Evolutionary conservation across 1,284 basidiomycete species (phyloP), one percentile per base, ranked within the genome.

Genomic region (Malassezia restricta): DNA sequence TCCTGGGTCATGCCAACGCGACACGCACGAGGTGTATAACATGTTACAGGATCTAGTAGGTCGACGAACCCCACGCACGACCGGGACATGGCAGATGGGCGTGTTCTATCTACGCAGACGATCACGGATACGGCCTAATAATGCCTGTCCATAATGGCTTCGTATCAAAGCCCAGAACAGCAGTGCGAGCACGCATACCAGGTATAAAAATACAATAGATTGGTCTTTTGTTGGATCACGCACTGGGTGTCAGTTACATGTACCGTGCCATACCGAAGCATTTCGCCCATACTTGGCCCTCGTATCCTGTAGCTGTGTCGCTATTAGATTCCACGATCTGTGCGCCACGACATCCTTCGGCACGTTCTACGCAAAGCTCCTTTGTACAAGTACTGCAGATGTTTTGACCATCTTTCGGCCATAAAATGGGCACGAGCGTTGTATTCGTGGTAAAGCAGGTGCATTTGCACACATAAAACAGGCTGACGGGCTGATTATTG

Each of bases 361-460:
- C 62, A 14, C 64, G 66, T 17, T 72, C 66, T 9, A 74, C 52
- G 40, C 72, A 74, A 53, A 74, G 73, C 49, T 73, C 63, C 8
- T 67, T 62, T 8, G 71, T 72, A 50, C 72, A 74, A 1, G 64
- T 64, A n/a, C 45, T 47, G 53, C 71, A 74, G 17, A 70, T 64
- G 20, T 69, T 65, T n/a, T 57, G 24, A 1, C 60, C 49, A 31
- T 65, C 61, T 11, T 38, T 9, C 24, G 70, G 59, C 6, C 58
- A 43, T 35, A 65, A 69, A 17, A 74, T 56, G 0, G 72, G 71
- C 0, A 74, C 62, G 27, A 74, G 58, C 2, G 72, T 73, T 6
- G 68, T 67, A 46, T 74, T 74, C 42, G 68, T 71, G 29, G 58
- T 55, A 58, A 72, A 74, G 45, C 72, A 74, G 17, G 69, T 74